Base-by-base conservation (phyloP, 1,284 basidiomycete species). In the Takashimella koratensis region DNA sequence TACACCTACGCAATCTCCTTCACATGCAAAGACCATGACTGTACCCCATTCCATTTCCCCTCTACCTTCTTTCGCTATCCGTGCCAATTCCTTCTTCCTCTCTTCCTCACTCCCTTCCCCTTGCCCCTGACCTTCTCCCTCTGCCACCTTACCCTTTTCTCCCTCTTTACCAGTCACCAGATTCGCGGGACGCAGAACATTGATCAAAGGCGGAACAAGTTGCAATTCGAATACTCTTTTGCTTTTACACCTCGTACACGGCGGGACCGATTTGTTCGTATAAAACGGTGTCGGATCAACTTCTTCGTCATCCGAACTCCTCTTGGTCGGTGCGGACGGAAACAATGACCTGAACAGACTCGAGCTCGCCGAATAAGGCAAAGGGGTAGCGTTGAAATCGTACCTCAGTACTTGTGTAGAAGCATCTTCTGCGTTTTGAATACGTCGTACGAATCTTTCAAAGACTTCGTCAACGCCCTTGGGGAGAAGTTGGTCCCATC, bases 11-110 rank as follows among this genome's bases (percentile, higher is more conserved):
- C 76, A 77, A 54, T 76, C 75, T 16, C 43, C 54, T 55, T 71
- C 57, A 57, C 76, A 77, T 3, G 66, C 71, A 57, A 74, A 77
- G 5, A 76, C 70, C 55, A 74, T 58, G 19, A 76, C 58, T 16
- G 58, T 74, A 2, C 76, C 76, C 76, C 76, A 77, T 50, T 77
- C 75, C 76, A 77, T 77, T 53, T 67, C 71, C 12, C 57, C 65
- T 10, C 53, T 54, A 11, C 48, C 59, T 20, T 60, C 65, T 30
- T 60, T 55, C 5, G 70, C 69, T 19, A 72, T 49, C 26, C 62
- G 57, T 16, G 59, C 55, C 43, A 73, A 52, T 60, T 75, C 71
- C 47, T 66, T 65, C 53, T 61, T 66, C 49, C 72, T 55, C 57
- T 75, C 68, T 24, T 63, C 70, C 56, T 72, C 71, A 4, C 61